Base-by-base conservation (phyloP, 352 stramenopile species). In the Aphanomyces euteiches region DNA sequence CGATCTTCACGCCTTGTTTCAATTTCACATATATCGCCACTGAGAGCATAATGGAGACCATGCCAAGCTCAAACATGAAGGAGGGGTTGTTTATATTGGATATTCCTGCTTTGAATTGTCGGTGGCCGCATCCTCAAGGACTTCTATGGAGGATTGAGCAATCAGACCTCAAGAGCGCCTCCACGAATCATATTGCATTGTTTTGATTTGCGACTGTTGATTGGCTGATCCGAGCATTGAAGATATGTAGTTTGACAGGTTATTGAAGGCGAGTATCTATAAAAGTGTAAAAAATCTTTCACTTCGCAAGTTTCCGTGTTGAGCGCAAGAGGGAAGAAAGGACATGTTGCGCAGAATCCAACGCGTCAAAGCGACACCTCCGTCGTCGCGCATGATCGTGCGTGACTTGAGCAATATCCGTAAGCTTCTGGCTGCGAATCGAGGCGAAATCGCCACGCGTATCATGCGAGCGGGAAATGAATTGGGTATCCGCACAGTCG, bases 341-440 rank as follows among this genome's bases (percentile, higher is more conserved):
- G 54, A 37, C 41, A 41, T 67, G 59, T 67, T 53, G 41, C 59
- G 59, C 38, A 41, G 43, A 41, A 17, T 67, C 6, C 59, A 67
- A n/a, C 41, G 56, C 38, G 40, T 67, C 38, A 67, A 67, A 45
- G 38, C 41, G 21, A 56, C 21, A 45, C 43, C 38, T 12, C 8
- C 59, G 41, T 28, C 39, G 39, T 17, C 21, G 36, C 10, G n/a
- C 40, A 15, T 56, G 15, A 37, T 66, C 58, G 7, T 57, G 17
- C 67, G 67, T 45, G 61, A 67, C 19, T 50, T 68, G 39, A 74
- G 47, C 47, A 87, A 78, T 45, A 93, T 99, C 80, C 95, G 94
- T 63, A 99, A 99, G 77, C 76, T 99, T 54, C 89, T 99, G 86
- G 95, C 95, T 7, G 96, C 96, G 40, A 99, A 99, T 84, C 93